Percentiles rank a stretch among this genome's conserved stretches.
These are phyloP conservation scores for Sugiyamaella xylanicola DNA, from an alignment of 1,139 yeast genomes.

Conservation along the genomic window DNA sequence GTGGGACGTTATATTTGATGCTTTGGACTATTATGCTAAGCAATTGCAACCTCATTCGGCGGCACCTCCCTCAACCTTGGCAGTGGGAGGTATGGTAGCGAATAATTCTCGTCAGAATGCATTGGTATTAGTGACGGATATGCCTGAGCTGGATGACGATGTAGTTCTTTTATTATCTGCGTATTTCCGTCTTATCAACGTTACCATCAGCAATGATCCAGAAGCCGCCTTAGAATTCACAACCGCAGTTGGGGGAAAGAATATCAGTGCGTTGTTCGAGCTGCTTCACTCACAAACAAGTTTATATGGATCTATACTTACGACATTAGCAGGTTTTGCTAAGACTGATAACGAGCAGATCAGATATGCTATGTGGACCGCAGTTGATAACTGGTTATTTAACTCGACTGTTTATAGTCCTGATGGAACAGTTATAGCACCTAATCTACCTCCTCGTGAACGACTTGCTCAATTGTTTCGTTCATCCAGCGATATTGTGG, in stretches of 20 bases:
- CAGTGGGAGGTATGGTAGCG: conserved; percentile 9
- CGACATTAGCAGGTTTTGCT: conserved; percentile 55
- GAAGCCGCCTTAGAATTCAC: conserved; percentile 45
- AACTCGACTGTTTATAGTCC: conserved; percentile 38
- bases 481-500: conserved; percentile 50
- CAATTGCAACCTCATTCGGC: conserved; percentile 42
- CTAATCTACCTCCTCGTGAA: conserved; percentile 35
- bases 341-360: conserved; percentile 48
- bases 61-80: conserved; percentile 6
- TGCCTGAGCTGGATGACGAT: conserved; percentile 52
- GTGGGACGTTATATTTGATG: conserved; percentile 60
- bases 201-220: conserved; percentile 50
- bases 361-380: conserved; percentile 64
- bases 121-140: conserved; percentile 9
- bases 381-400: conserved; percentile 75
- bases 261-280: conserved; percentile 45
- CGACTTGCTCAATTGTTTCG: conserved; percentile 38
- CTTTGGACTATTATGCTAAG: conserved; percentile 58
- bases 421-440: conserved; percentile 35
- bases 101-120: conserved; percentile 1
- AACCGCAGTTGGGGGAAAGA: conserved; percentile 40
- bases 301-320: conserved; percentile 55
- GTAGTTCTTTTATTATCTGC: conserved; percentile 77
- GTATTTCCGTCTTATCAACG: conserved; percentile 58
- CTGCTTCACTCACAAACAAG: conserved; percentile 56